phyloP scores from a whole-genome alignment of 2,329 filamentous ascomycete genomes.

The Beauveria asiatica region DNA sequence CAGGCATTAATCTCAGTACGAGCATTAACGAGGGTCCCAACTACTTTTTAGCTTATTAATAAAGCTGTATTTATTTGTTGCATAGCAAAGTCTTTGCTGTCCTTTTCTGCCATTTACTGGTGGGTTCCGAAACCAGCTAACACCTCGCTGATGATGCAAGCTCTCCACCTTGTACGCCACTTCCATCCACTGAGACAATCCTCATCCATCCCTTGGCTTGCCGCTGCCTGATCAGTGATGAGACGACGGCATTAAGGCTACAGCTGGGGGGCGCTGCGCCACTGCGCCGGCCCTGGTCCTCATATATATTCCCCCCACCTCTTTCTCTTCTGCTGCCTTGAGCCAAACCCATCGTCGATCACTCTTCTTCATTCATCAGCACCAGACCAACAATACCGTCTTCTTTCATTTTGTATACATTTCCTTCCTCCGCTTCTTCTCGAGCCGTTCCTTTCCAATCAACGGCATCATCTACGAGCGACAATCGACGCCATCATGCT shows the following conservation, averaged over 20 bases:
- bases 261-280: not conserved
- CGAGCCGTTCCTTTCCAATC: not conserved
- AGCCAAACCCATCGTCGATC: not conserved
- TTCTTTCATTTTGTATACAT: not conserved
- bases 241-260: not conserved
- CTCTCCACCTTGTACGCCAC: not conserved
- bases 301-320: constrained; percentile 1
- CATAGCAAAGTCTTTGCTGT: no score
- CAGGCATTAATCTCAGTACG: no score
- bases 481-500: not conserved
- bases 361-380: not conserved
- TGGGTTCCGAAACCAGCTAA: no score
- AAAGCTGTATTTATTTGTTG: no score
- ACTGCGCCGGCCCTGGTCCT: not conserved
- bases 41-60: no score
- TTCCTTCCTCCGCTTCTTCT: no score
- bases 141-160: no score
- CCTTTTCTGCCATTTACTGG: no score
- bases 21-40: not conserved
- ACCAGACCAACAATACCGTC: not conserved
- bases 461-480: not conserved
- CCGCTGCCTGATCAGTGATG: no score
- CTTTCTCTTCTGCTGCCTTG: not conserved
- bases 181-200: not conserved
- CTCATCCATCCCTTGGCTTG: no score